Evolutionary conservation across 2,329 filamentous ascomycete genomes (phyloP).

Genomic region (Venturia pyrina): DNA sequence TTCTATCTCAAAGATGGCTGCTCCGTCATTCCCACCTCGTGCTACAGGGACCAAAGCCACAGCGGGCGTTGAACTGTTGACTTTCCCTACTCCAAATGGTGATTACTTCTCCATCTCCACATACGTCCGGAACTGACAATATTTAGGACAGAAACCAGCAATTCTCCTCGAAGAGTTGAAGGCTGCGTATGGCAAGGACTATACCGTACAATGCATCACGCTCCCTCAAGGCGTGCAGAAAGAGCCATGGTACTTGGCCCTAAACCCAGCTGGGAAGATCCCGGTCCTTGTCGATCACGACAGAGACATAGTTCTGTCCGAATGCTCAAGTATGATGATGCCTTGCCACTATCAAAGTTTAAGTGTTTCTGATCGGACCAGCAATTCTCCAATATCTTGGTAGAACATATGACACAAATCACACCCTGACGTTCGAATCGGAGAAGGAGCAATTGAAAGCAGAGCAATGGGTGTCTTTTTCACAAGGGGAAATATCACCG

Average conservation of each 20-base stretch:
- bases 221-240: conserved; percentile 53
- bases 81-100: conserved; percentile 5
- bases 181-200: conserved; percentile 50
- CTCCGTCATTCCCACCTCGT: conserved; percentile 4
- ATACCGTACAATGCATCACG: conserved; percentile 45
- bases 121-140: background rate
- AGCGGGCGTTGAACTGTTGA: background rate
- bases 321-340: conserved; percentile 40
- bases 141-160: conserved; percentile 40
- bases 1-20: background rate
- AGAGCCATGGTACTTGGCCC: conserved; percentile 53
- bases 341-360: background rate
- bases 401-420: conserved; percentile 35
- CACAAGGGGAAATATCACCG: conserved; percentile 34
- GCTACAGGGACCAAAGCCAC: conserved; percentile 4
- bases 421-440: conserved; percentile 37
- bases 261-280: conserved; percentile 56
- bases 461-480: conserved; percentile 56
- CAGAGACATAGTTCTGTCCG: conserved; percentile 29
- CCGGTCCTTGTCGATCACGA: conserved; percentile 59
- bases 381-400: conserved; percentile 36
- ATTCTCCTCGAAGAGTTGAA: conserved; percentile 58
- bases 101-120: background rate
- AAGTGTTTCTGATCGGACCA: conserved; percentile 13
- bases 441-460: conserved; percentile 35